Percentiles rank a stretch among this genome's conserved stretches.
These are phyloP conservation scores for Kokia cookei DNA, from an alignment of 441 rosid genomes.

Conservation along the genomic window DNA sequence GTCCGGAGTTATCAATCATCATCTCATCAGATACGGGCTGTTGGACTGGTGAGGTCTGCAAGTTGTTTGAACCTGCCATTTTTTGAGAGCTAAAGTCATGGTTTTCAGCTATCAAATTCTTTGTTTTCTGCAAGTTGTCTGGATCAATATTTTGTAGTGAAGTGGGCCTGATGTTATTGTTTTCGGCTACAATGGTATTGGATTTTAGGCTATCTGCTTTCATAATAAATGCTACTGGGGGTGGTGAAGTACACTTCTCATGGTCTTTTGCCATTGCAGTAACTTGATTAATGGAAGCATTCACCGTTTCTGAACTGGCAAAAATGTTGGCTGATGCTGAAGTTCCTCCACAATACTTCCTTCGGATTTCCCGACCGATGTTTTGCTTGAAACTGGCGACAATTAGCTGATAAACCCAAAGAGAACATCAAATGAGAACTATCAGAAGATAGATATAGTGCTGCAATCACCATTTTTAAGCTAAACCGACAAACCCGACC, in stretches of 20 bases:
- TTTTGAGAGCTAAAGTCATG: constrained; percentile 2
- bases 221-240: background rate
- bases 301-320: constrained; percentile 5
- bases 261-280: background rate
- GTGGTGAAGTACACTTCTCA: constrained; percentile 15
- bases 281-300: background rate
- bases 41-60: background rate
- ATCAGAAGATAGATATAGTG: too few relatives aligned
- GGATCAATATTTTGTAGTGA: background rate
- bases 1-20: background rate
- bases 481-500: background rate
- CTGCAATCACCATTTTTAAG: background rate
- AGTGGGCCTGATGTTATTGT: background rate
- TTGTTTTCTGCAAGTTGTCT: background rate
- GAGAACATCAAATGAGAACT: background rate
- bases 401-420: constrained; percentile 25
- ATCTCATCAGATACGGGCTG: background rate
- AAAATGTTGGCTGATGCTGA: constrained; percentile 1
- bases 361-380: constrained; percentile 6
- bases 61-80: background rate
- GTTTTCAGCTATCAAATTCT: background rate
- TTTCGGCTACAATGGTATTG: background rate
- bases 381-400: constrained; percentile 33
- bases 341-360: constrained; percentile 7
- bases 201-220: background rate